Evolutionary conservation across 2,329 filamentous ascomycete genomes (phyloP).

Genomic region (Monilinia laxa): DNA sequence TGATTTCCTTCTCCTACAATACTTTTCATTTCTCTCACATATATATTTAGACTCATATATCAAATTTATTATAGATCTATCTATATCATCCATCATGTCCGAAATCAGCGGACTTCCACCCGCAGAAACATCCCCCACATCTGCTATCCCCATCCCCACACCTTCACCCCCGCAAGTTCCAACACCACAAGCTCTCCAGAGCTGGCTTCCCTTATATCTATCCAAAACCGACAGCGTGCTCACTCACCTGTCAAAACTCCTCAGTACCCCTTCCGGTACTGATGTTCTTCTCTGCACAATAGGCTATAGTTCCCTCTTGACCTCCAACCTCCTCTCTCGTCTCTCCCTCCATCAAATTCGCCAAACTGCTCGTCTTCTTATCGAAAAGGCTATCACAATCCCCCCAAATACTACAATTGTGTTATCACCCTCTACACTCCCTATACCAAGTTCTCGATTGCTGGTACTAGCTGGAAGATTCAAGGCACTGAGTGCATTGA

Average conservation of each 20-base stretch:
- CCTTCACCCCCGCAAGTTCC: constrained; percentile 27
- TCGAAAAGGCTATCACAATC: constrained; percentile 53
- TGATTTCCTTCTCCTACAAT: not conserved
- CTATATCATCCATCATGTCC: constrained; percentile 30
- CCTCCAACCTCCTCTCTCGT: constrained; percentile 51
- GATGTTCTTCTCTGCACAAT: constrained; percentile 68
- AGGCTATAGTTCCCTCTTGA: constrained; percentile 64
- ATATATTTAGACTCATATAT: not conserved
- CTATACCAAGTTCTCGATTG: constrained; percentile 32
- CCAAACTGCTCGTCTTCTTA: constrained; percentile 51
- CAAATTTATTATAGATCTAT: not conserved
- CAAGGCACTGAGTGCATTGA: constrained; percentile 60
- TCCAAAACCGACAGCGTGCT: constrained; percentile 42
- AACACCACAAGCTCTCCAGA: constrained; percentile 30
- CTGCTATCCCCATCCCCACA: constrained; percentile 26
- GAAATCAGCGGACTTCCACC: constrained; percentile 32
- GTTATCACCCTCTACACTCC: constrained; percentile 35
- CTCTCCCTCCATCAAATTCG: constrained; percentile 59
- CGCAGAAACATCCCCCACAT: constrained; percentile 31
- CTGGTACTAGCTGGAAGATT: constrained; percentile 53
- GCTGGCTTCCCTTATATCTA: constrained; percentile 40
- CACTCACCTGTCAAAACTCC: constrained; percentile 58
- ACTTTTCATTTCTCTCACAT: not conserved
- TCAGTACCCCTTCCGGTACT: constrained; percentile 67
- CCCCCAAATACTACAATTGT: constrained; percentile 52